Evolutionary conservation across 805 yeast species (phyloP), one percentile per base, ranked within the genome.

Genomic region (Teunomyces pallodes): DNA sequence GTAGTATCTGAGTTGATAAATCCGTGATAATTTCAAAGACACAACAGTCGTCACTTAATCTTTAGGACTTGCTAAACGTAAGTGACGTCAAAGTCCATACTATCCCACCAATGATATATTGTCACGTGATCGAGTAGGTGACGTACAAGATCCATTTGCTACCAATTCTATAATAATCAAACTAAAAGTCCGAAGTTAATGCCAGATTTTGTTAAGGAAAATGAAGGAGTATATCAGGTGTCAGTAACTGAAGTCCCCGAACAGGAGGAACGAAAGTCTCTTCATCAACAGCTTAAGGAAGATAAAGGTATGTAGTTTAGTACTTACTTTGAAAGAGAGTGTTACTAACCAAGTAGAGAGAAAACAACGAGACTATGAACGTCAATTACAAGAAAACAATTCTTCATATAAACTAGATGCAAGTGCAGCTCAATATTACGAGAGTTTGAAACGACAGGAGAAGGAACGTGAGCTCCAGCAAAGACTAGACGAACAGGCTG

Each of bases 251-350:
- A 55, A 16, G 54, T 56, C 12, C 5, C 24, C 24, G 58, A 54
- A 10, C 55, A 51, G 14, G 50, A 54, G 6, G 65, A 62, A 40
- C 57, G 80, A 20, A 73, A 72, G 55, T 63, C 77, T 3, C 56
- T 76, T 10, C 66, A 64, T 12, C 74, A 75, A 17, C 81, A 76
- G 55, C 54, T 76, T 24, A 60, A 63, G 30, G 76, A 71, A 42
- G 64, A 69, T 44, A 62, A 70, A 59, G 68, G 74, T 67, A 61
- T 45, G 73, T 66, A 12, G 9, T 10, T 8, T 4, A 14, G 3
- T 12, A 12, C 5, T 12, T 13, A 5, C 28, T 20, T 6, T 17
- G 5, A n/a, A 5, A 7, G 24, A 20, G 6, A 3, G 24, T 20
- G 24, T 20, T 49, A 51, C 65, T 59, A 56, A 58, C 61, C 16